Evolutionary conservation across 345 rosid genomes (phyloP), one percentile per base, ranked within the genome.

Genomic region (Erucastrum elatum): DNA sequence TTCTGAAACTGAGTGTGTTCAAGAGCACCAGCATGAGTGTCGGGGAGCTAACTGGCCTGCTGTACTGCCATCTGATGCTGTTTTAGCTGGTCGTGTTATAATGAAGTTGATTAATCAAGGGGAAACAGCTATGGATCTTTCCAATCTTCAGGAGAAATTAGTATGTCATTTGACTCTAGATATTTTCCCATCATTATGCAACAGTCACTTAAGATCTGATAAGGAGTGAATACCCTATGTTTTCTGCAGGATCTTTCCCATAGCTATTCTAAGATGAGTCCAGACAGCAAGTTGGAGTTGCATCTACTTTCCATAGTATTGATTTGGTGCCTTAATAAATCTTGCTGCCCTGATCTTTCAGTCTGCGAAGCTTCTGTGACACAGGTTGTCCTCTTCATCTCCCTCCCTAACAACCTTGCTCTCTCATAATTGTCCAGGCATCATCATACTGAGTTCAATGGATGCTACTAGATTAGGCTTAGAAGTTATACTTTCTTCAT

Each of bases 21-120:
- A 78, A 39, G 98, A 94, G 68, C 98, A 94, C 87, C 84, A 85
- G 74, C 97, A 90, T 84, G 97, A 94, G 82, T 94, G 97, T 75
- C 81, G 56, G 34, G 96, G 93, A 71, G 87, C 85, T 8, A 82
- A 86, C 80, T 94, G 97, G 98, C 90, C 94, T 74, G 85, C 87
- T 7, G 82, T 90, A 73, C 81, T 94, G 72, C 94, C 97, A 69
- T 70, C 90, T 34, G 89, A 90, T 80, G 77, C 93, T 66, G 90
- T 89, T 80, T 82, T 94, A 81, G 94, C 97, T 66, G 96, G 94
- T 80, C 88, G 96, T 30, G 30, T 89, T 26, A 65, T 91, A 39
- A 88, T 79, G 64, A 94, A 91, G 77, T 73, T 81, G 69, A 70
- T 88, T 66, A 77, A 74, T 75, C 80, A 84, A 71, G 82, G 78